Conservation (phyloP, 2,329 filamentous ascomycete genomes). For the Sporothrix brasiliensis region DNA sequence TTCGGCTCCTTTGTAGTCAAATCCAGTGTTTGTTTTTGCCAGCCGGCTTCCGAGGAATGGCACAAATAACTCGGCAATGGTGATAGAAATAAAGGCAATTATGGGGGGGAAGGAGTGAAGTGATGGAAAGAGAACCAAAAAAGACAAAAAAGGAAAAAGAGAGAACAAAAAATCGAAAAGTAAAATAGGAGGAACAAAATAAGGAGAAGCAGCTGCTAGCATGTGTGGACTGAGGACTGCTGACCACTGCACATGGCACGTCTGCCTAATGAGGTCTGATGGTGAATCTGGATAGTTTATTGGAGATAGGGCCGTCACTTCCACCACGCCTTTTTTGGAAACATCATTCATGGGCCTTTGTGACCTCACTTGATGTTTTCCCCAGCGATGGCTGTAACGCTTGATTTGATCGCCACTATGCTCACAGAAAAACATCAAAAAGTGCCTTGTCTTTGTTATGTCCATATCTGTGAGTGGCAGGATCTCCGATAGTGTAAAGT, state of each 20-base stretch:
- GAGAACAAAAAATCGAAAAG: neutral
- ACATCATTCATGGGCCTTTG: neutral
- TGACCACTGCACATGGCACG: neutral
- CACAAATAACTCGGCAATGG: slow-evolving; percentile 19
- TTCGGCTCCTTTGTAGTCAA: neutral
- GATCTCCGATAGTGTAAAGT: neutral
- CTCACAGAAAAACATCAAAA: neutral
- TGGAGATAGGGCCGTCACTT: neutral
- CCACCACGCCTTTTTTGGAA: neutral
- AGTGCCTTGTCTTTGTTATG: slow-evolving; percentile 15
- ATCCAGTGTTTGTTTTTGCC: neutral
- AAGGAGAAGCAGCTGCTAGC: neutral
- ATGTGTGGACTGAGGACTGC: neutral
- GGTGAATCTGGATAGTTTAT: neutral
- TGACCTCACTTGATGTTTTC: slow-evolving; percentile 12
- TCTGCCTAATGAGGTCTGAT: neutral
- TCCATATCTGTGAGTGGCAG: neutral
- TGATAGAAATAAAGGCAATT: neutral
- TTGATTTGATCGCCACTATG: neutral
- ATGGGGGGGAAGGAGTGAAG: neutral
- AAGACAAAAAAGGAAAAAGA: neutral
- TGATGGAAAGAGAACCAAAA: neutral
- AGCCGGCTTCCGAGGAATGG: neutral
- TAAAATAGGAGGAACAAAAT: neutral
- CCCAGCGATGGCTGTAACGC: neutral